These are phyloP conservation scores for Xenosphaeropsis pyriputrescens DNA, from an alignment of 2,329 filamentous ascomycete genomes.

Conservation along the genomic window DNA sequence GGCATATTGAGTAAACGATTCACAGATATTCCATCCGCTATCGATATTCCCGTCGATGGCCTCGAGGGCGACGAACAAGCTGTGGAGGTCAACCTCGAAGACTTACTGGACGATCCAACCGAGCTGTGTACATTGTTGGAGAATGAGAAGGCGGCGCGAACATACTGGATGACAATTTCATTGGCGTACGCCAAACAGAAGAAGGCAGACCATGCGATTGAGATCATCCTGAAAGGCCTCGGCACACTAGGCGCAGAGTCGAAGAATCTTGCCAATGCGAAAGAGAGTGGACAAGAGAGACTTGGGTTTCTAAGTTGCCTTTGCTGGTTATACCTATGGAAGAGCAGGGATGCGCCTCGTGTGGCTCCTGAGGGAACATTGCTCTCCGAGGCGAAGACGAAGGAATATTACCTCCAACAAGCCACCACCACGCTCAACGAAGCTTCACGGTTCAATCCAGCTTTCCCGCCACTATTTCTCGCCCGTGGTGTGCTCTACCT, in stretches of 20 bases:
- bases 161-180: conserved; percentile 96
- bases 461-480: conserved; percentile 80
- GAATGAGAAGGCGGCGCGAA: conserved; percentile 81
- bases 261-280: conserved; percentile 20
- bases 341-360: conserved; percentile 53
- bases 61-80: conserved; percentile 47
- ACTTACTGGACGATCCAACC: conserved; percentile 82
- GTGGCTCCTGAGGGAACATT: conserved; percentile 47
- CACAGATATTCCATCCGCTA: conserved; percentile 47
- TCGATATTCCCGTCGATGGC: conserved; percentile 51
- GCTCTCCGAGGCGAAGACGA: conserved; percentile 66
- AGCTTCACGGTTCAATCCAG: conserved; percentile 84
- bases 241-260: conserved; percentile 41
- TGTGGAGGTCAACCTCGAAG: conserved; percentile 87
- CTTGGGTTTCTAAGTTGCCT: conserved; percentile 51
- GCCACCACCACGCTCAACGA: conserved; percentile 92
- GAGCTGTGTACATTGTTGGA: conserved; percentile 92
- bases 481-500: conserved; percentile 82
- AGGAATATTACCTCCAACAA: conserved; percentile 81
- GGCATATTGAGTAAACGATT: conserved; percentile 30
- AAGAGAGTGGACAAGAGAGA: conserved; percentile 28
- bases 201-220: conserved; percentile 74
- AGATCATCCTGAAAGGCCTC: conserved; percentile 53
- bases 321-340: conserved; percentile 58
- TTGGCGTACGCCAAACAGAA: conserved; percentile 93